phyloP scores from a whole-genome alignment of 2,329 filamentous ascomycete species.

The Coniosporium tulheliwenetii region DNA sequence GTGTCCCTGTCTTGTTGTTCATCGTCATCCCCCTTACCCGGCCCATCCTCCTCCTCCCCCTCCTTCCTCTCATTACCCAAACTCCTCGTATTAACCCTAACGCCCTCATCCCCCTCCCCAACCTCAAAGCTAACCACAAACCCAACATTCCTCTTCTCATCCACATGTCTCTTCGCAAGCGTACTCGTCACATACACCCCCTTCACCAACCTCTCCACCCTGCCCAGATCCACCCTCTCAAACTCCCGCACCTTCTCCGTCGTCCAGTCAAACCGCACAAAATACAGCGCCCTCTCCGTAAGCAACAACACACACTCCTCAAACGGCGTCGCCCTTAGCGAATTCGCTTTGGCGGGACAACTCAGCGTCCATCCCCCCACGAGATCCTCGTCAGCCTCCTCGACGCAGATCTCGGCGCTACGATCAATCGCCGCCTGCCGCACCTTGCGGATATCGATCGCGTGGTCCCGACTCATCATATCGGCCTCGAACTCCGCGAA shows the following conservation, averaged over 20 bases:
- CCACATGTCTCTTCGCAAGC: constrained; percentile 58
- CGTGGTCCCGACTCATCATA: constrained; percentile 86
- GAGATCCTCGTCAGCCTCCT: constrained; percentile 52
- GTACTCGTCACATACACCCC: constrained; percentile 88
- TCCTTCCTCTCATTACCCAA: constrained; percentile 36
- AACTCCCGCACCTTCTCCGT: constrained; percentile 89
- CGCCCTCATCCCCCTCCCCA: constrained; percentile 9
- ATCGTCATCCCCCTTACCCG: constrained; percentile 2
- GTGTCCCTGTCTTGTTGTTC: constrained; percentile 9
- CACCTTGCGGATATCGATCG: constrained; percentile 70
- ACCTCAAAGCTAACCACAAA: constrained; percentile 66
- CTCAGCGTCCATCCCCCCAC: constrained; percentile 81
- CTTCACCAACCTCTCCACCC: constrained; percentile 55
- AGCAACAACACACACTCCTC: constrained; percentile 80
- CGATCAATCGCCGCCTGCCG: constrained; percentile 82
- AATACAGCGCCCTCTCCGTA: constrained; percentile 72
- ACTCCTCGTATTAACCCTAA: constrained; percentile 73
- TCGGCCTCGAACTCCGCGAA: constrained; percentile 91
- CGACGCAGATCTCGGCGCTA: constrained; percentile 70
- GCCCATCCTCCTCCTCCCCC: constrained; percentile 11
- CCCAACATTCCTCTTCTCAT: constrained; percentile 69
- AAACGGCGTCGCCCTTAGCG: constrained; percentile 52
- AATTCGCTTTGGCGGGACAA: constrained; percentile 57
- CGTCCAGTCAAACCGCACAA: constrained; percentile 87
- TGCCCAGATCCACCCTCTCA: constrained; percentile 65